Conservation (phyloP, 495 filamentous ascomycete genomes). For the Clohesyomyces aquaticus region DNA sequence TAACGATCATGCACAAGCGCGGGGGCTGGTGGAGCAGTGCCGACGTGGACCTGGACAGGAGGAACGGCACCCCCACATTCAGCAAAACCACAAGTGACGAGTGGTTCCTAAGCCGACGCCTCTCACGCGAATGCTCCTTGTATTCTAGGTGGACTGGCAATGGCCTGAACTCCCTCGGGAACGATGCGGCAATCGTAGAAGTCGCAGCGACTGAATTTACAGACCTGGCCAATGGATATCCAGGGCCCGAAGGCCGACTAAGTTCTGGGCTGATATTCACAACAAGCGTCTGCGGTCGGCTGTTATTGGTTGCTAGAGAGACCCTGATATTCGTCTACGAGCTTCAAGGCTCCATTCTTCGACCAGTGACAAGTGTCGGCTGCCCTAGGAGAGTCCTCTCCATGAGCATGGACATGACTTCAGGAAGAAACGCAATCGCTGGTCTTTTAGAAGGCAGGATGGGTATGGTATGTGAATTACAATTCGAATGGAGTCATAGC, state of each 20-base stretch:
- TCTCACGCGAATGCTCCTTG: slow-evolving; percentile 66
- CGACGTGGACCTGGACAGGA: slow-evolving; percentile 44
- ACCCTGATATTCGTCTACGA: slow-evolving; percentile 66
- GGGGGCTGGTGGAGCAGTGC: slow-evolving; percentile 64
- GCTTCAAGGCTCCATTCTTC: slow-evolving; percentile 51
- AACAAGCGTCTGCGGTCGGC: slow-evolving; percentile 63
- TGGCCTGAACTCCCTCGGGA: slow-evolving; percentile 38
- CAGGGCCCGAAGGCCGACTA: slow-evolving; percentile 20
- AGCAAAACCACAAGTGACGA: slow-evolving; percentile 47
- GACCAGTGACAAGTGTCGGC: slow-evolving; percentile 57
- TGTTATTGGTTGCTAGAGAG: slow-evolving; percentile 61
- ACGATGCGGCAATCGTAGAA: slow-evolving; percentile 3
- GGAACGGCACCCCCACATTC: background rate
- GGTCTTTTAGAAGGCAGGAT: slow-evolving; percentile 64
- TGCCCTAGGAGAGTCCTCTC: slow-evolving; percentile 65
- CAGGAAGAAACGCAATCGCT: slow-evolving; percentile 60
- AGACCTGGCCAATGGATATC: slow-evolving; percentile 42
- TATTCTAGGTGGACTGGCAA: slow-evolving; percentile 55
- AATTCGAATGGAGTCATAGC: background rate
- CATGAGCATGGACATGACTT: slow-evolving; percentile 67
- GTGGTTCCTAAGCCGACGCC: slow-evolving; percentile 62
- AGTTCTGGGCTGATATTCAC: slow-evolving; percentile 52
- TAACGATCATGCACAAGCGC: slow-evolving; percentile 58
- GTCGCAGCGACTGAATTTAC: slow-evolving; percentile 45
- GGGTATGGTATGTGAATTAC: slow-evolving; percentile 64